These are phyloP conservation scores for Solanum medicagineum DNA, from an alignment of 257 asterid genomes.

Conservation along the genomic window DNA sequence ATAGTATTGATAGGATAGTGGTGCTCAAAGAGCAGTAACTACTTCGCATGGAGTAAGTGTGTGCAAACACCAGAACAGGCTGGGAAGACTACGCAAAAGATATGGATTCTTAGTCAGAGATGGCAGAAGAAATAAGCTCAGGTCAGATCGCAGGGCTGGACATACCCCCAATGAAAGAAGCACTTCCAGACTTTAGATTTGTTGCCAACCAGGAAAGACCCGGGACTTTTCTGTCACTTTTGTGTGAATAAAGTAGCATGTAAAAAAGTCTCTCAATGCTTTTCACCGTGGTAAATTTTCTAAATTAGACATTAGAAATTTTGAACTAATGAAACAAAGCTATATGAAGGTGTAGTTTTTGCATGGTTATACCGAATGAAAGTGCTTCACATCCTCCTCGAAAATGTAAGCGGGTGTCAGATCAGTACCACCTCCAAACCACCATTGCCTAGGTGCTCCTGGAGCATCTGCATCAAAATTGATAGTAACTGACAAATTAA, in stretches of 20 bases:
- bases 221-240: background rate
- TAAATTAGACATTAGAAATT: background rate
- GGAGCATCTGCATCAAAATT: slow-evolving; percentile 57
- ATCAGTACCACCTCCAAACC: slow-evolving; percentile 99
- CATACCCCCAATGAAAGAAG: background rate
- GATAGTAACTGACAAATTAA: background rate
- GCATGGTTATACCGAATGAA: slow-evolving; percentile 59
- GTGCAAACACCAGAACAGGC: background rate
- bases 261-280: background rate
- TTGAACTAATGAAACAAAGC: background rate
- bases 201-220: background rate
- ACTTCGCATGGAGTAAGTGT: background rate
- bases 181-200: background rate
- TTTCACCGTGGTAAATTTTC: background rate
- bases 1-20: background rate
- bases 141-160: background rate
- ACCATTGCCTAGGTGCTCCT: slow-evolving; percentile 95
- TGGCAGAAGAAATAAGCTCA: background rate
- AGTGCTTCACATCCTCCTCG: slow-evolving; percentile 93
- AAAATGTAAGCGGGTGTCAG: slow-evolving; percentile 93
- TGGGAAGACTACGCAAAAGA: background rate
- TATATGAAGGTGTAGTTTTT: background rate
- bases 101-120: background rate
- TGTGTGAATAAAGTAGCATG: background rate
- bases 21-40: background rate